Conservation (phyloP, 371 early-diverging fungal species). For the Mucor ambiguus region DNA sequence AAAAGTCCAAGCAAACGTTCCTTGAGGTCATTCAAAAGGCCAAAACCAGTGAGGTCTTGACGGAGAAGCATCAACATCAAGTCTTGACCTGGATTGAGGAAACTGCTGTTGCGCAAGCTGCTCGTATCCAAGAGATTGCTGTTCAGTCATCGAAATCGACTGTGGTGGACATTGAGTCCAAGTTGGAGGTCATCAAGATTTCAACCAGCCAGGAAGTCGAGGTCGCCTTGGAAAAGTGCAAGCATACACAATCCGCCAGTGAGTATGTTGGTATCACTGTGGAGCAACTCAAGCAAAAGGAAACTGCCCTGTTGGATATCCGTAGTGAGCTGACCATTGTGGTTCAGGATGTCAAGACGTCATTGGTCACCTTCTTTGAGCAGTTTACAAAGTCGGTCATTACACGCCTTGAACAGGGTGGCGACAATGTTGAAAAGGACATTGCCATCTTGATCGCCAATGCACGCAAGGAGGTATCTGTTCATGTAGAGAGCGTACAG, state of each 20-base stretch:
- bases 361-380: conserved; percentile 28
- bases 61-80: conserved; percentile 24
- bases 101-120: conserved; percentile 26
- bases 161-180: conserved; percentile 24
- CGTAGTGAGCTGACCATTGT: conserved; percentile 25
- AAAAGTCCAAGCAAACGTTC: conserved; percentile 27
- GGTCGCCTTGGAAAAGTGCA: conserved; percentile 31
- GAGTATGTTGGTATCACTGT: conserved; percentile 28
- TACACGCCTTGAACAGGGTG: conserved; percentile 25
- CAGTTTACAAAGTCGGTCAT: conserved; percentile 24
- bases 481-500: conserved; percentile 21
- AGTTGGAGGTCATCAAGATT: conserved; percentile 25
- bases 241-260: conserved; percentile 10
- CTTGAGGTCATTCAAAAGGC: conserved; percentile 28
- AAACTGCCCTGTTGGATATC: conserved; percentile 29
- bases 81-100: conserved; percentile 31
- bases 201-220: conserved; percentile 31
- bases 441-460: conserved; percentile 25
- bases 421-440: conserved; percentile 31
- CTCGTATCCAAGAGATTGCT: conserved; percentile 32
- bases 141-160: conserved; percentile 1
- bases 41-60: conserved; percentile 20
- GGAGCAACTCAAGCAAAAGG: conserved; percentile 29
- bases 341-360: conserved; percentile 20
- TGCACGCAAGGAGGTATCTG: conserved; percentile 22